Base-by-base conservation (phyloP, 164 flowering plant species). In the Vitis cinerea region DNA sequence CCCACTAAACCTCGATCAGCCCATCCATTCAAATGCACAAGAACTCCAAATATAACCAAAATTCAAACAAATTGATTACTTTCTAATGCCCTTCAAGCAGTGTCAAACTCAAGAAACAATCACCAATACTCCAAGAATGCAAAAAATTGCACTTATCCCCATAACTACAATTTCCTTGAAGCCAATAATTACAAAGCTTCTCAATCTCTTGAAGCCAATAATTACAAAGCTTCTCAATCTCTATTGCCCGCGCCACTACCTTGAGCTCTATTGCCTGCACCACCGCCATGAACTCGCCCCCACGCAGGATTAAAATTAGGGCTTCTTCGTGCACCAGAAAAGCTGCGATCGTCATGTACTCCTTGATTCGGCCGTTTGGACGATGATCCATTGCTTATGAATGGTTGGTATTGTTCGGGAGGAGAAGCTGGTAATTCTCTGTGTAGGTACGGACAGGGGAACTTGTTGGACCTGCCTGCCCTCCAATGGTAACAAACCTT, bases 11-110 rank as follows among this genome's bases (percentile, higher is more conserved):
- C n/a, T n/a, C 53, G 50, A 50, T 50, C n/a, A 66, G 52, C 23
- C 48, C 50, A 61, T 59, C 12, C 66, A 30, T 29, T 48, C 29
- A 44, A 66, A 58, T 3, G 0, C 12, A 9, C 50, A 67, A 52
- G 30, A 37, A 73, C 53, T 23, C 55, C 6, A 64, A 71, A 10
- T 50, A 13, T 67, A 71, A 63, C 61, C 11, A 17, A n/a, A 49
- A 54, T 31, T n/a, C 12, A 51, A 55, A 50, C 31, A 50, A 17
- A 72, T 30, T 8, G 8, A 71, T 49, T 59, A 93, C 98, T 92
- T 93, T 82, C 66, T 86, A 81, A 68, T 93, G 99, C 16, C 99
- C 99, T 9, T 87, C 90, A 14, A 96, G 97, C 62, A 81, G 80
- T 1, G 94, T 84, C 82, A 96, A 70, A 63, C 88, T 68, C 0